phyloP scores from a whole-genome alignment of 225 moss, liverwort and hornwort genomes.

The Bryoerythrophyllum caledonicum region DNA sequence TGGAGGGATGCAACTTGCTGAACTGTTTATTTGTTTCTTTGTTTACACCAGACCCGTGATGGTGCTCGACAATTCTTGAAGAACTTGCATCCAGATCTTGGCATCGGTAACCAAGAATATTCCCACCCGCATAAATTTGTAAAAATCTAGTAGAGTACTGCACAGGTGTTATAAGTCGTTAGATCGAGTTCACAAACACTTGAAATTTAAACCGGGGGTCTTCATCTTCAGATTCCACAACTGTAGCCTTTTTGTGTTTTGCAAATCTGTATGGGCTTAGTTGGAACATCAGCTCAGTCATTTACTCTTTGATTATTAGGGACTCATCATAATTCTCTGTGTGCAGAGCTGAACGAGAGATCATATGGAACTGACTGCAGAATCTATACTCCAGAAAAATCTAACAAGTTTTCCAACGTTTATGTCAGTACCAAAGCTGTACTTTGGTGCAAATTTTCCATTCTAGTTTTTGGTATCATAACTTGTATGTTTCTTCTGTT shows the following conservation, averaged over 20 bases:
- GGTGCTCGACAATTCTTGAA: slow-evolving; percentile 88
- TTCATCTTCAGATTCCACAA: background rate
- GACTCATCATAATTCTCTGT: slow-evolving; percentile 14
- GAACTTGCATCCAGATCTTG: slow-evolving; percentile 87
- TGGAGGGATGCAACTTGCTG: background rate
- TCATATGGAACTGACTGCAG: slow-evolving; percentile 95
- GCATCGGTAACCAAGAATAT: slow-evolving; percentile 59
- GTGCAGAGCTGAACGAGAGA: slow-evolving; percentile 84
- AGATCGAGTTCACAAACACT: background rate
- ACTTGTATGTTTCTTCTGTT: background rate
- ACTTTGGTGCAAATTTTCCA: background rate
- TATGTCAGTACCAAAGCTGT: slow-evolving; percentile 46
- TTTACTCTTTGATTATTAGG: slow-evolving; percentile 10
- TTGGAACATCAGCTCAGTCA: background rate
- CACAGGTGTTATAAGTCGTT: background rate
- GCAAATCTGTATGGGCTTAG: background rate
- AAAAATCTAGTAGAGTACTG: background rate
- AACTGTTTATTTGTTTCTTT: slow-evolving; percentile 2
- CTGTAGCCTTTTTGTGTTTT: slow-evolving; percentile 3
- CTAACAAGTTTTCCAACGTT: slow-evolving; percentile 83
- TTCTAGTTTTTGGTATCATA: slow-evolving; percentile 1
- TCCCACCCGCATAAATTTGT: background rate
- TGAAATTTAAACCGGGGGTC: background rate
- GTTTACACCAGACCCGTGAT: slow-evolving; percentile 66
- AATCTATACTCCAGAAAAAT: slow-evolving; percentile 94